Evolutionary conservation across 306 rosid species (phyloP), one percentile per base, ranked within the genome.

Genomic region (Adenanthera pavonina): DNA sequence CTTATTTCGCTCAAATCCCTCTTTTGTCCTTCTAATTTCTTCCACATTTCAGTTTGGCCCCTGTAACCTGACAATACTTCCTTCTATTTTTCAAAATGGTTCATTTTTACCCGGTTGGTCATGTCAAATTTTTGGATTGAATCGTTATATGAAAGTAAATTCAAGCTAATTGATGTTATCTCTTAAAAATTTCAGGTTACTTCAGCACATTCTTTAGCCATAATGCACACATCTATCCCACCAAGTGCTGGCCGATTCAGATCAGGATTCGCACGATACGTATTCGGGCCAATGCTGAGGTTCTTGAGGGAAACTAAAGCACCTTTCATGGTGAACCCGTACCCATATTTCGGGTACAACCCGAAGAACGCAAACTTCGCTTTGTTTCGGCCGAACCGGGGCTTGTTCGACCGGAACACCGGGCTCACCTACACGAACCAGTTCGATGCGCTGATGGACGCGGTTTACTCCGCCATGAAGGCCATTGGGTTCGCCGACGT

Each of bases 301-400:
- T 93, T 86, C 61, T 78, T 88, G 5, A 71, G 68, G 5, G 90
- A 92, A 52, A 93, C 97, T 6, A 86, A 52, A 11, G 34, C 90
- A 0, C 99, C 99, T 0, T 90, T 95, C 7, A 95, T 95, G 97
- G 97, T 92, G 1, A 95, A 95, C 78, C 98, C 99, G 0, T 95
- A 95, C 41, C 98, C 99, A 0, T 95, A 93, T 59, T 95, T 95
- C 73, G 93, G 85, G 1, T 93, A 83, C 91, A 86, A 91, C 3
- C 94, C 93, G 0, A 80, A 89, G 0, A 66, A 75, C 74, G 82
- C 81, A 0, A 87, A 87, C 89, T 95, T 87, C 40, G 88, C 87
- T 0, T 60, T 95, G 25, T 95, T 95, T 86, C 44, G 67, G 44
- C 98, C 90, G 3, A 93, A 87, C 86, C 78, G 67, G 0, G 98